phyloP scores from a whole-genome alignment of 1,284 basidiomycete species.

The Apiotrichum akiyoshidainum region DNA sequence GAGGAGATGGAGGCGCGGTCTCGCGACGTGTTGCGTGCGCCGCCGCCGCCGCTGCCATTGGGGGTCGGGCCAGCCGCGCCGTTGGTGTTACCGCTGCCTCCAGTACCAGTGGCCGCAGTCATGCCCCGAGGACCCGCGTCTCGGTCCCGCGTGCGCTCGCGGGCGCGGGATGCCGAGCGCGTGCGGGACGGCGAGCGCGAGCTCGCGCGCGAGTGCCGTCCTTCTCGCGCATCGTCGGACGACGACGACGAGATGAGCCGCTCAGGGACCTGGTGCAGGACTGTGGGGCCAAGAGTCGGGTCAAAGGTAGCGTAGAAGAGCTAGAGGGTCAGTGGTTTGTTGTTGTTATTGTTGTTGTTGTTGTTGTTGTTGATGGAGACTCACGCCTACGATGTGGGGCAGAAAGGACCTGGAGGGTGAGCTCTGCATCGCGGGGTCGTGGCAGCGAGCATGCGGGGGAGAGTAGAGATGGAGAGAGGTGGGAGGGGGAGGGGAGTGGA shows the following conservation, averaged over 20 bases:
- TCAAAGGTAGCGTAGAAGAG: slow-evolving; percentile 52
- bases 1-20: slow-evolving; percentile 6
- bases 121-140: too few species aligned
- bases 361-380: slow-evolving; percentile 7
- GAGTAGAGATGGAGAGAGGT: not conserved
- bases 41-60: too few species aligned
- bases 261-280: slow-evolving; percentile 50
- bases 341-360: too few species aligned
- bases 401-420: slow-evolving; percentile 48
- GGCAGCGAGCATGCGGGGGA: too few species aligned
- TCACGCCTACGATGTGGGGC: slow-evolving; percentile 49
- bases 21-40: not conserved
- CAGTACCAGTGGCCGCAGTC: too few species aligned
- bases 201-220: slow-evolving; percentile 7
- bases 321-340: slow-evolving; percentile 16
- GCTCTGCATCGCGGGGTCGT: not conserved
- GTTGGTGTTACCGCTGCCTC: too few species aligned
- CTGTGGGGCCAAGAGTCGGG: slow-evolving; percentile 43
- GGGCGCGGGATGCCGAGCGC: slow-evolving; percentile 17
- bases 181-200: slow-evolving; percentile 28
- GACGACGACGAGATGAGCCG: slow-evolving; percentile 44
- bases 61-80: too few species aligned
- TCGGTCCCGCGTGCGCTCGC: not conserved
- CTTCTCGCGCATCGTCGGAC: slow-evolving; percentile 12
- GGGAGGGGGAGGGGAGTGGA: too few species aligned